Conservation (phyloP, 257 asterid genomes). For the Solanum pennellii region DNA sequence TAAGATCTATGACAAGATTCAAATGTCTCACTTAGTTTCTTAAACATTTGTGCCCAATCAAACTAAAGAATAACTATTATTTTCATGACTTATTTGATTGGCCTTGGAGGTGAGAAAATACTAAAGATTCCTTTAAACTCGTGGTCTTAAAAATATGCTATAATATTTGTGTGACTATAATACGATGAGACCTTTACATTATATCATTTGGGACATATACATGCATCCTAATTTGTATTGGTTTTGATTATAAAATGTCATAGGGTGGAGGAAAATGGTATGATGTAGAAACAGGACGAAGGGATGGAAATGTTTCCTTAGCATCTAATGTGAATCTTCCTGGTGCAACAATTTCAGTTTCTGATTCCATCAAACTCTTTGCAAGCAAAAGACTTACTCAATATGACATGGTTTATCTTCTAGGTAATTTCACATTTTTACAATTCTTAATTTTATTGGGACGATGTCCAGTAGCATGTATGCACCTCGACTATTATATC, state of each 20-base stretch:
- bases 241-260: background rate
- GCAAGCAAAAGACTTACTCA: constrained; percentile 21
- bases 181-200: too few species aligned
- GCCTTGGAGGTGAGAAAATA: too few species aligned
- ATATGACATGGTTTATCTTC: constrained; percentile 44
- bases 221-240: too few species aligned
- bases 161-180: too few species aligned
- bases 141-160: background rate
- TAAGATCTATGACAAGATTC: too few species aligned
- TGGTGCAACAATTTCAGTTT: constrained; percentile 28
- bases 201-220: too few species aligned
- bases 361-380: constrained; percentile 22
- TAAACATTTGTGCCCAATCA: too few species aligned
- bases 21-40: too few species aligned
- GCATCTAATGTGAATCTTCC: constrained; percentile 42
- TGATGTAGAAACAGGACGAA: constrained; percentile 34
- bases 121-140: fast-evolving
- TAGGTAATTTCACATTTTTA: constrained; percentile 17
- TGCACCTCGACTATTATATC: background rate
- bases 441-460: too few species aligned
- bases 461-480: background rate
- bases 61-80: too few species aligned
- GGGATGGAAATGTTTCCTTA: constrained; percentile 34
- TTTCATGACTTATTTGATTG: too few species aligned
- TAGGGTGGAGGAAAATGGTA: constrained; percentile 45